These are phyloP conservation scores for Plectosphaerella cucumerina DNA, from an alignment of 2,329 filamentous ascomycete species.

Conservation along the genomic window DNA sequence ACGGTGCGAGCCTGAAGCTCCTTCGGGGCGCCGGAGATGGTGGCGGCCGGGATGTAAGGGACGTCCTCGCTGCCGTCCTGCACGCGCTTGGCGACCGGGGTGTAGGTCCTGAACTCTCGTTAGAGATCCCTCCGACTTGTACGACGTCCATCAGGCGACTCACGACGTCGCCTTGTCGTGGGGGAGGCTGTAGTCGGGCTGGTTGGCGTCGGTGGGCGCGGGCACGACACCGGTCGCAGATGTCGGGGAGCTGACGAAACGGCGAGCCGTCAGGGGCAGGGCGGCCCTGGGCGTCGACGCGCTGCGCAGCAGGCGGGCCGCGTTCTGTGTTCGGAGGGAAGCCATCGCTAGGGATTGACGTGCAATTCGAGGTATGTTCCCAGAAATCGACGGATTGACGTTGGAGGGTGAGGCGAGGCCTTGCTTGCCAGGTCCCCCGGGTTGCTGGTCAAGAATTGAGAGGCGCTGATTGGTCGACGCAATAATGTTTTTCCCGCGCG, in stretches of 20 bases:
- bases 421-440: conserved; percentile 15
- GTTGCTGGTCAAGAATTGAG: conserved; percentile 16
- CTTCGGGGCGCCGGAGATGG: conserved; percentile 86
- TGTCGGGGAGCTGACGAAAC: conserved; percentile 50
- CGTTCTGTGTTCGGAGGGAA: conserved; percentile 55
- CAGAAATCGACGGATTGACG: conserved; percentile 9
- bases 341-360: conserved; percentile 48
- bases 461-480: conserved; percentile 37
- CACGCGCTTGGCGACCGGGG: conserved; percentile 81
- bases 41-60: conserved; percentile 71
- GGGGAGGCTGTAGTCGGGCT: conserved; percentile 76
- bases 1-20: conserved; percentile 93
- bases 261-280: conserved; percentile 40
- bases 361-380: conserved; percentile 1
- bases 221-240: conserved; percentile 30
- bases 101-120: conserved; percentile 64
- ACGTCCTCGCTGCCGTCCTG: conserved; percentile 87
- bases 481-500: conserved; percentile 29
- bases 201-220: conserved; percentile 48
- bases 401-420: conserved; percentile 10
- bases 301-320: conserved; percentile 47
- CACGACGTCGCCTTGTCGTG: conserved; percentile 92
- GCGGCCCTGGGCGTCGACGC: conserved; percentile 32
- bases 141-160: conserved; percentile 7
- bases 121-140: not conserved